phyloP scores from a whole-genome alignment of 768 basidiomycete genomes.

The Hortiboletus campestris region DNA sequence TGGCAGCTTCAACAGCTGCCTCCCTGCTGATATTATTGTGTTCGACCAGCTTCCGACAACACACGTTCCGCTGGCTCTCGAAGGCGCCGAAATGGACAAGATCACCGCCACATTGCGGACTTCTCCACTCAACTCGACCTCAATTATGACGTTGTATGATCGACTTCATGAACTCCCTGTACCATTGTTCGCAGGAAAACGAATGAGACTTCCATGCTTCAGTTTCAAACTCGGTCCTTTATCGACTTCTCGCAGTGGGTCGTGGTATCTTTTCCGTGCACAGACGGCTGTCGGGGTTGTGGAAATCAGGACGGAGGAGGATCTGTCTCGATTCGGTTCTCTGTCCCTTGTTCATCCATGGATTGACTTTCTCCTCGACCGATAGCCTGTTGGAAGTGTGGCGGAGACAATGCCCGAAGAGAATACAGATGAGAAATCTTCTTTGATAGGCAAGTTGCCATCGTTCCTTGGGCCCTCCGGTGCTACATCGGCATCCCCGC shows the following conservation, averaged over 20 bases:
- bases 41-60: no score
- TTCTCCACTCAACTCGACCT: not conserved
- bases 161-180: not conserved
- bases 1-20: no score
- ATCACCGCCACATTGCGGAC: not conserved
- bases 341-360: not conserved
- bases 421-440: not conserved
- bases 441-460: not conserved
- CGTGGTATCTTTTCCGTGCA: not conserved
- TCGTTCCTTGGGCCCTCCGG: not conserved
- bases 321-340: not conserved
- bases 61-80: no score
- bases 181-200: not conserved
- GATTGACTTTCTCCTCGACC: not conserved
- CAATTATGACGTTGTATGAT: not conserved
- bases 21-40: no score
- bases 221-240: not conserved
- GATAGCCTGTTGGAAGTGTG: not conserved
- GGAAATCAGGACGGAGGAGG: not conserved
- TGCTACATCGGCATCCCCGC: not conserved
- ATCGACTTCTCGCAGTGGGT: not conserved
- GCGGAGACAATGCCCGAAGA: not conserved
- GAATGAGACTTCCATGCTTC: not conserved
- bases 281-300: not conserved
- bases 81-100: no score